phyloP scores from a whole-genome alignment of 2,329 filamentous ascomycete genomes.

The Epicoccum sorghinum region DNA sequence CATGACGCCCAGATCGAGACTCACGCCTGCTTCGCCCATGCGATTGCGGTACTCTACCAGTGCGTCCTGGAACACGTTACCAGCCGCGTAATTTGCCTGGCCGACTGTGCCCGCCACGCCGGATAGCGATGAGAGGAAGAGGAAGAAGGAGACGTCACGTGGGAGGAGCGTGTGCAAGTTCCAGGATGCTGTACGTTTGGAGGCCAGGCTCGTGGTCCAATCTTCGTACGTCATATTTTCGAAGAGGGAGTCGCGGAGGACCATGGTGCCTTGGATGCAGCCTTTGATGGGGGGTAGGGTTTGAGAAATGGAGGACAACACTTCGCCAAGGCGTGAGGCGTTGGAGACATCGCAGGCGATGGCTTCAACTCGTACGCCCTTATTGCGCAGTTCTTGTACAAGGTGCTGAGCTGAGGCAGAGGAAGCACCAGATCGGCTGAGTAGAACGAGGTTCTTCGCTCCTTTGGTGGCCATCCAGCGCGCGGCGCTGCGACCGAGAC shows the following conservation, averaged over 20 bases:
- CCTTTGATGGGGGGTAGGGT: not conserved
- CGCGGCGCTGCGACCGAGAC: too few relatives aligned
- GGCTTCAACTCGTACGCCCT: too few relatives aligned
- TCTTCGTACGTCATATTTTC: too few relatives aligned
- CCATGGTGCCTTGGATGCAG: too few relatives aligned
- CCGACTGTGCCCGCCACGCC: constrained; percentile 27
- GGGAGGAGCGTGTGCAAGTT: constrained; percentile 27
- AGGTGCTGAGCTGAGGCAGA: too few relatives aligned
- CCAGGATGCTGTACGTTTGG: constrained; percentile 44
- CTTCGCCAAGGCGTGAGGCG: not conserved
- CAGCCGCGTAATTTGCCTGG: constrained; percentile 37
- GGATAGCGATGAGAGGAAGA: constrained; percentile 25
- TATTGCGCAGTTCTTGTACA: too few relatives aligned
- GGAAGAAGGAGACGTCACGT: constrained; percentile 28
- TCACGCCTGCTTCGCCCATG: constrained; percentile 3
- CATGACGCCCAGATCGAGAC: constrained; percentile 27
- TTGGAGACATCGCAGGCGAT: too few relatives aligned
- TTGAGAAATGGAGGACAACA: not conserved
- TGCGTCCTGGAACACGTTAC: constrained; percentile 26
- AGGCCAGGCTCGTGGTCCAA: too few relatives aligned
- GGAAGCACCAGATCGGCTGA: too few relatives aligned
- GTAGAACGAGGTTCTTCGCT: too few relatives aligned
- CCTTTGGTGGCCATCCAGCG: too few relatives aligned
- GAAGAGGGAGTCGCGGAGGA: too few relatives aligned
- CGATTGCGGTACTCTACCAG: constrained; percentile 22